Conservation (phyloP, 2,329 filamentous ascomycete genomes). For the Exophiala mesophila region DNA sequence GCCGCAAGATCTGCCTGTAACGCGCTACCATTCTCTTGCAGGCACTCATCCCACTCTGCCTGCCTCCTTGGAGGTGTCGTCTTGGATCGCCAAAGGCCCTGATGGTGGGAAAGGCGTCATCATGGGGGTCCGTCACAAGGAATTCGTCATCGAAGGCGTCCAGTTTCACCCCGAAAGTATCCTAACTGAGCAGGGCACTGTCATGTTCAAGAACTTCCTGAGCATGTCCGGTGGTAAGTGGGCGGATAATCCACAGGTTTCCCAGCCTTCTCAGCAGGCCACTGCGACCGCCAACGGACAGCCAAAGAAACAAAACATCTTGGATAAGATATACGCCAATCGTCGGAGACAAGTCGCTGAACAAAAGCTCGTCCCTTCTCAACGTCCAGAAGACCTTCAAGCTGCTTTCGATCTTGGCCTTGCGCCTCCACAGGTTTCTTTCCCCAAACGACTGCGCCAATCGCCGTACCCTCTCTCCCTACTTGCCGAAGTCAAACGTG, state of each 20-base stretch:
- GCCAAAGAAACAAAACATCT: constrained; percentile 71
- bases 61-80: constrained; percentile 78
- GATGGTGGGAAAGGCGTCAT: constrained; percentile 81
- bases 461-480: constrained; percentile 85
- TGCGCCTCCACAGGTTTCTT: constrained; percentile 76
- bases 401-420: constrained; percentile 79
- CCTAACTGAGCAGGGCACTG: constrained; percentile 77
- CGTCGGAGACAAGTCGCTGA: constrained; percentile 69
- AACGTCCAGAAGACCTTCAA: constrained; percentile 75
- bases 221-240: constrained; percentile 85
- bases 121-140: constrained; percentile 93
- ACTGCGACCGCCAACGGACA: constrained; percentile 23
- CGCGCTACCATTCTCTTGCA: constrained; percentile 91
- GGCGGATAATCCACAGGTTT: constrained; percentile 36
- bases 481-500: constrained; percentile 96
- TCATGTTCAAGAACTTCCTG: constrained; percentile 91
- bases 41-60: constrained; percentile 86
- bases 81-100: constrained; percentile 72
- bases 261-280: constrained; percentile 6
- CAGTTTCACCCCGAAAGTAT: constrained; percentile 99
- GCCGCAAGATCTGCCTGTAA: constrained; percentile 76
- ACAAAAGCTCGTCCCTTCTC: constrained; percentile 82
- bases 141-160: constrained; percentile 86
- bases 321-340: constrained; percentile 84
- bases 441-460: constrained; percentile 71